phyloP scores from a whole-genome alignment of 2,329 filamentous ascomycete species.

The Microcera coccophila region DNA sequence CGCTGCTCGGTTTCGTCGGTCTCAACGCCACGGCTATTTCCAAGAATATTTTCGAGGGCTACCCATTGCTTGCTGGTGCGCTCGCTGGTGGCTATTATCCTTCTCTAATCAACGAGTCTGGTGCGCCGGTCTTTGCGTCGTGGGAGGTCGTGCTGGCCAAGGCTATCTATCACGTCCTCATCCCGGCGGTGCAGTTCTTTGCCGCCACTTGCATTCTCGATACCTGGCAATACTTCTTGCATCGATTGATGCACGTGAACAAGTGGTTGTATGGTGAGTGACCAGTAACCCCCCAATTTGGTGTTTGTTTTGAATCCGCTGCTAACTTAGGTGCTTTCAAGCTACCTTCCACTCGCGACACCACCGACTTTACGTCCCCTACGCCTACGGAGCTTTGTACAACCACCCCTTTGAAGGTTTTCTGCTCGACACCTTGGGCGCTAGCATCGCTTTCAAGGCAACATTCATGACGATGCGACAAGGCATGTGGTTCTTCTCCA shows the following conservation, averaged over 20 bases:
- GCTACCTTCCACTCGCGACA: conserved; percentile 90
- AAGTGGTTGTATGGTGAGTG: conserved; percentile 90
- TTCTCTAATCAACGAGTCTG: conserved; percentile 57
- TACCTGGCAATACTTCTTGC: conserved; percentile 97
- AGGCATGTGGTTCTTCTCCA: conserved; percentile 83
- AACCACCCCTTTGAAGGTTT: conserved; percentile 96
- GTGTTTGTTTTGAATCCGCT: conserved; percentile 5
- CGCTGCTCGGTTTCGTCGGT: conserved; percentile 66
- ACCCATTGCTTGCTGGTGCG: conserved; percentile 70
- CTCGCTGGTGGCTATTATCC: conserved; percentile 81
- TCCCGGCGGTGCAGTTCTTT: conserved; percentile 75
- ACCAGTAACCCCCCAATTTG: not conserved
- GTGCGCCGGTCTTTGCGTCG: conserved; percentile 68
- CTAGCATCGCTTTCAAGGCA: conserved; percentile 76
- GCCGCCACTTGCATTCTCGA: conserved; percentile 75
- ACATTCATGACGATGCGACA: conserved; percentile 81
- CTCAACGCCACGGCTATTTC: conserved; percentile 73
- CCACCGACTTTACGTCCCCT: conserved; percentile 94
- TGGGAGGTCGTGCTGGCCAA: conserved; percentile 79
- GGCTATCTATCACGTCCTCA: conserved; percentile 70
- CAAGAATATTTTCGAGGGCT: conserved; percentile 65
- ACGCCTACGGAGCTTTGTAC: conserved; percentile 94
- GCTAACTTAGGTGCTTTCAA: conserved; percentile 53
- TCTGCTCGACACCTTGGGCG: conserved; percentile 84
- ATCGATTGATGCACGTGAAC: conserved; percentile 96